Base-by-base conservation (phyloP, 805 yeast species). In the Candida peoriensis region DNA sequence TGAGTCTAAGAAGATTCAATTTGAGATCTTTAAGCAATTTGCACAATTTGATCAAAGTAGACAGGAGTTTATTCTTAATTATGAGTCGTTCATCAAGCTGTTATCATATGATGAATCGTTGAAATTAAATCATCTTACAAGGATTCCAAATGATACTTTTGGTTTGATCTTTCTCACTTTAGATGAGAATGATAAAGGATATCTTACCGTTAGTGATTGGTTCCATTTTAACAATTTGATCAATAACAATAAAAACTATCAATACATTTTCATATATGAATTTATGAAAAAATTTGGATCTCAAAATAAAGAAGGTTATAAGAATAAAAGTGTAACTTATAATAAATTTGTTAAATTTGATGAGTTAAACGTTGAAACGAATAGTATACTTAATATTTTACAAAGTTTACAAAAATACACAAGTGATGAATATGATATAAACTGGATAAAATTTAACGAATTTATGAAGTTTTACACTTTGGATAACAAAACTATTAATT, bases 141-240 rank as follows among this genome's bases (percentile, higher is more conserved):
- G 68, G 45, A 68, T 78, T 34, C 70, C 78, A 12, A 62, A 74
- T 10, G 68, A 76, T 43, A 70, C 82, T 4, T 76, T 76, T 56
- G 83, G 82, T 6, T 69, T 89, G 41, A 76, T 90, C 32, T 90
- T 83, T 54, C 66, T 82, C 37, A 77, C 87, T 19, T 86, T 95
- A 12, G 97, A 90, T 61, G 74, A 74, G 39, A 67, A 70, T 25
- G 66, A 70, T 37, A 74, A 76, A 45, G 97, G 96, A 7, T 78
- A 69, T 39, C 67, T 86, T 32, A 69, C 74, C 19, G 64, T 78
- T 32, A 57, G 65, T 18, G 96, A 90, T 54, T 90, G 95, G 82
- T 61, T 74, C 33, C 70, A 71, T 28, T 84, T 90, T 54, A 78
- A 83, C 48, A 67, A 71, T 41, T 46, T 72, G 28, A 59, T 76